Percentiles rank a stretch among this genome's conserved stretches.
Evolutionary conservation across 2,329 filamentous ascomycete species (phyloP).

Genomic region (Botrytis medusae): DNA sequence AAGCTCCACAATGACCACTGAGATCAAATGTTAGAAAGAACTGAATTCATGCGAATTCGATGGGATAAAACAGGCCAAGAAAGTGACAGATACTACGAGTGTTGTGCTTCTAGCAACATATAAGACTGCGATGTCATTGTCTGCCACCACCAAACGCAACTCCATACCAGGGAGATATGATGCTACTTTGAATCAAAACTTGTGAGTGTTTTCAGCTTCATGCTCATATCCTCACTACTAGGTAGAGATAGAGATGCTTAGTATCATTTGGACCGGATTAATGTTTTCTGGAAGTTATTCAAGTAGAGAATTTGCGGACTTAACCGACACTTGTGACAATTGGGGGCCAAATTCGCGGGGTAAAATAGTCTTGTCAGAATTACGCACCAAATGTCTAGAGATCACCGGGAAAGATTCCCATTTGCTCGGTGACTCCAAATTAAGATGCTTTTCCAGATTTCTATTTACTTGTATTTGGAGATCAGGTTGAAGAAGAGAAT

Average conservation of each 20-base stretch:
- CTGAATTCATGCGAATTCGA: not conserved
- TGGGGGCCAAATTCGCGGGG: not conserved
- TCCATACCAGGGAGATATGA: not conserved
- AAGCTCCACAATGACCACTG: not conserved
- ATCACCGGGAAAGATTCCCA: not conserved
- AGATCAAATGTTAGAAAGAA: not conserved
- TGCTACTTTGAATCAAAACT: too few species aligned
- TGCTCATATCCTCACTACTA: too few species aligned
- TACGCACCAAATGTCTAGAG: not conserved
- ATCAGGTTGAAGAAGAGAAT: not conserved
- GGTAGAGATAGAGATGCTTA: too few species aligned
- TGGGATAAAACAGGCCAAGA: not conserved
- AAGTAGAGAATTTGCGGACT: not conserved
- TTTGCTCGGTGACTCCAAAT: not conserved
- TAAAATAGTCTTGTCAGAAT: not conserved
- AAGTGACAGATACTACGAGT: not conserved
- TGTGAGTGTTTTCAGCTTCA: not conserved
- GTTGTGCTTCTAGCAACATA: not conserved
- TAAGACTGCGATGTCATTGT: not conserved
- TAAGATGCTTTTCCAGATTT: not conserved
- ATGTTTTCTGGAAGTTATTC: not conserved
- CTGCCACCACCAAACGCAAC: not conserved
- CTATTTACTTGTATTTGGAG: not conserved
- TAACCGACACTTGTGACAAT: not conserved
- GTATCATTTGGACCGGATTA: too few species aligned